Percentiles rank a stretch among this genome's conserved stretches.
phyloP scores from a whole-genome alignment of 495 filamentous ascomycete genomes.

The Hyaloscypha hepaticicola region DNA sequence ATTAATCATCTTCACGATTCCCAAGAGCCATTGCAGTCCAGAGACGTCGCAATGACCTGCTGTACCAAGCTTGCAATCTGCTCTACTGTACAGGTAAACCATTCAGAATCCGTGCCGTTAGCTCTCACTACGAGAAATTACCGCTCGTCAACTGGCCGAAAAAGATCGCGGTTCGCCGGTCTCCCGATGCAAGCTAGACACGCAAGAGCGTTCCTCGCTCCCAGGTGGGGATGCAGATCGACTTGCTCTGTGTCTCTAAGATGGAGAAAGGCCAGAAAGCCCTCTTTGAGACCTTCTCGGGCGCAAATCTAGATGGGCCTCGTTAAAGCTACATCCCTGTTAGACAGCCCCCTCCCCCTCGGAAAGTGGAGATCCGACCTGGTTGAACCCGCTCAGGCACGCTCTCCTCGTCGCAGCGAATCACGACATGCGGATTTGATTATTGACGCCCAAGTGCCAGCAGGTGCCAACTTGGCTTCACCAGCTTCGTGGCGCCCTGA shows the following conservation, averaged over 20 bases:
- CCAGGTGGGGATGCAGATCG: neutral
- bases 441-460: too few species aligned
- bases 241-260: neutral
- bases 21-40: neutral
- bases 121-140: neutral
- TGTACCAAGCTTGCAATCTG: neutral
- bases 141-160: neutral
- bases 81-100: too few species aligned
- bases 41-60: neutral
- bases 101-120: neutral
- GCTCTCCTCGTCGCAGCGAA: neutral
- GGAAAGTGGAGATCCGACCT: constrained; percentile 7
- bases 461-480: neutral
- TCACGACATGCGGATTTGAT: constrained; percentile 6
- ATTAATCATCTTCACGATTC: too few species aligned
- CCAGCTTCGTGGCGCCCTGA: neutral
- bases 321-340: constrained; percentile 6
- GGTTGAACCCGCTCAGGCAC: constrained; percentile 15
- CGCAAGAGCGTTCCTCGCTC: neutral
- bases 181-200: neutral
- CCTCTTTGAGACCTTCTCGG: too few species aligned
- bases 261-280: too few species aligned
- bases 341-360: neutral
- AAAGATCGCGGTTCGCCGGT: neutral
- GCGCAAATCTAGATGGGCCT: neutral